A percentile compares a stretch with the other conserved stretches of the same genome.
phyloP scores from a whole-genome alignment of 2,329 filamentous ascomycete species.

The Gyromitra esculenta region DNA sequence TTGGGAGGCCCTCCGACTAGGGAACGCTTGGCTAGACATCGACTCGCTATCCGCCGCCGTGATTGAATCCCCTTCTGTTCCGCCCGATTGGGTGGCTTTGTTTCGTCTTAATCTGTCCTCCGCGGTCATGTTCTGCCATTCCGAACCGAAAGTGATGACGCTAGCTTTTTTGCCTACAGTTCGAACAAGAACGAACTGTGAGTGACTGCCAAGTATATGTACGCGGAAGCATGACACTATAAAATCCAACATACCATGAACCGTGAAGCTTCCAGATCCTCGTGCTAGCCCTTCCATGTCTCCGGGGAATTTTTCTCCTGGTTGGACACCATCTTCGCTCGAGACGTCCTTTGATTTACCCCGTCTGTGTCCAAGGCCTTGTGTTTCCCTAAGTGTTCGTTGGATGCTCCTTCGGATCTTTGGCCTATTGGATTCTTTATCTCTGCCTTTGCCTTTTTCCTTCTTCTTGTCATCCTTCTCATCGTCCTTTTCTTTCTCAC shows the following conservation, averaged over 20 bases:
- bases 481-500: slow-evolving; percentile 45
- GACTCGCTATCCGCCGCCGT: slow-evolving; percentile 37
- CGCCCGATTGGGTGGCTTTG: slow-evolving; percentile 38
- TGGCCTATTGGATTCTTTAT: slow-evolving; percentile 59
- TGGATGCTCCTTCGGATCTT: slow-evolving; percentile 87
- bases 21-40: slow-evolving; percentile 28
- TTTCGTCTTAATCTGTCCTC: slow-evolving; percentile 67
- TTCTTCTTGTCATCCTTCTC: slow-evolving; percentile 52
- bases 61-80: slow-evolving; percentile 43
- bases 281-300: slow-evolving; percentile 77
- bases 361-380: slow-evolving; percentile 72
- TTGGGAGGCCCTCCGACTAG: slow-evolving; percentile 44
- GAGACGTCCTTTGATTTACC: slow-evolving; percentile 72
- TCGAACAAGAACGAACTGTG: slow-evolving; percentile 9
- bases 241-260: slow-evolving; percentile 69
- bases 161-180: slow-evolving; percentile 84
- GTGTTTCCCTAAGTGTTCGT: slow-evolving; percentile 83
- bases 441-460: slow-evolving; percentile 58
- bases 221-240: neutral
- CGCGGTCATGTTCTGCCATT: slow-evolving; percentile 79
- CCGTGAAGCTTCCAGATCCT: slow-evolving; percentile 87
- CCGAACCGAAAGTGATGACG: slow-evolving; percentile 94
- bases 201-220: slow-evolving; percentile 28
- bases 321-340: slow-evolving; percentile 68
- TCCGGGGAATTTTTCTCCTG: slow-evolving; percentile 72